phyloP scores from a whole-genome alignment of 495 filamentous ascomycete genomes.

The Tuber brumale region DNA sequence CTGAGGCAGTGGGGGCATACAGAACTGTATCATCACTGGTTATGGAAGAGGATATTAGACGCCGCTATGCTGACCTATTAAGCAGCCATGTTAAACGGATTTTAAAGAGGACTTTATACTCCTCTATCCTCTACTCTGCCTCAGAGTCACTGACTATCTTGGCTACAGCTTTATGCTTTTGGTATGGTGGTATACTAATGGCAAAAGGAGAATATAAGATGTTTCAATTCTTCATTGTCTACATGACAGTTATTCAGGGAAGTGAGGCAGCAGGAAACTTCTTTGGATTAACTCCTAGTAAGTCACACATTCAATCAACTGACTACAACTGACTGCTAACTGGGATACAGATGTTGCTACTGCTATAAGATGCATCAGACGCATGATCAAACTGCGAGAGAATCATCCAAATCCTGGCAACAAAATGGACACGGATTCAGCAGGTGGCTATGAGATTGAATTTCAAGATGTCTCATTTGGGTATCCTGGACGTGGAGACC shows the following conservation, averaged over 20 bases:
- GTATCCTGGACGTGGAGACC: constrained; percentile 52
- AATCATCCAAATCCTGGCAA: constrained; percentile 7
- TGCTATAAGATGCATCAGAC: constrained; percentile 15
- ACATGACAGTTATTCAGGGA: constrained; percentile 42
- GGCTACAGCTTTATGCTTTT: constrained; percentile 54
- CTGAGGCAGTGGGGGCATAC: constrained; percentile 53
- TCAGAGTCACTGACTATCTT: constrained; percentile 51
- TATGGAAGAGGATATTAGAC: constrained; percentile 50
- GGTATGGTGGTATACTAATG: constrained; percentile 47
- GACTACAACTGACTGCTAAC: not conserved
- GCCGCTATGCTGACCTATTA: constrained; percentile 50
- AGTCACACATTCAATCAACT: not conserved
- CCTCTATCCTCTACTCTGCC: constrained; percentile 50
- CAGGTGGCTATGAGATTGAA: constrained; percentile 52
- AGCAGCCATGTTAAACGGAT: constrained; percentile 50
- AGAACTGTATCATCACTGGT: constrained; percentile 54
- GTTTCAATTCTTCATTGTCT: constrained; percentile 42
- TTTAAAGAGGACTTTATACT: constrained; percentile 49
- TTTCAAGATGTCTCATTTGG: constrained; percentile 55
- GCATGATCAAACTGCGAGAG: constrained; percentile 21
- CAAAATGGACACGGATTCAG: constrained; percentile 5
- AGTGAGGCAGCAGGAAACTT: constrained; percentile 36
- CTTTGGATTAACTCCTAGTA: constrained; percentile 22
- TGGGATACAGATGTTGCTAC: constrained; percentile 13
- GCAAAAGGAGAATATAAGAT: constrained; percentile 29